Conservation (phyloP, 495 filamentous ascomycete species). For the Pseudevernia furfuracea region DNA sequence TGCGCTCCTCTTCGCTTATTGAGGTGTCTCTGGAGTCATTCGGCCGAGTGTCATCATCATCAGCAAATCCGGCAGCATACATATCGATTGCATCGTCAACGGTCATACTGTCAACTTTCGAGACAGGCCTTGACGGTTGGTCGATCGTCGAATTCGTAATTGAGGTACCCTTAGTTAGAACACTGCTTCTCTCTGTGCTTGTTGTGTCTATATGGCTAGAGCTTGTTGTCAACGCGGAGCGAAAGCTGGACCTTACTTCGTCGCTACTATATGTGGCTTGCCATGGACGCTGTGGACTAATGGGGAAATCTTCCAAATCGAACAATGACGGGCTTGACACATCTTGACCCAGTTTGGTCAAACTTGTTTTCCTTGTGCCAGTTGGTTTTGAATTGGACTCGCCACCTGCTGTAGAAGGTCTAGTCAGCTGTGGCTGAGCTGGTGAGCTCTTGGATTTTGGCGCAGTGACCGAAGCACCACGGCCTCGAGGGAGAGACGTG, state of each 20-base stretch:
- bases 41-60: constrained; percentile 43
- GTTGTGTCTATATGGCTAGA: constrained; percentile 63
- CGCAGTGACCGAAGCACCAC: constrained; percentile 9
- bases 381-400: constrained; percentile 8
- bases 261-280: constrained; percentile 34
- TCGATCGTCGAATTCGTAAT: constrained; percentile 58
- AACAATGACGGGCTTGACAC: background rate
- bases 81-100: constrained; percentile 90
- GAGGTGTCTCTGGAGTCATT: constrained; percentile 21
- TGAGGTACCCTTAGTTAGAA: constrained; percentile 72
- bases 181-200: constrained; percentile 72
- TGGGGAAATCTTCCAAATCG: constrained; percentile 20
- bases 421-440: constrained; percentile 16
- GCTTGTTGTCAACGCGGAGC: constrained; percentile 59
- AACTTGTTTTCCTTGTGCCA: constrained; percentile 10
- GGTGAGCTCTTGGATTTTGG: constrained; percentile 13
- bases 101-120: constrained; percentile 65
- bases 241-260: constrained; percentile 61
- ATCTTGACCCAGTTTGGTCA: constrained; percentile 5
- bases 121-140: constrained; percentile 44
- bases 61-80: constrained; percentile 78
- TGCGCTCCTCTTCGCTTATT: constrained; percentile 22
- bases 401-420: constrained; percentile 18
- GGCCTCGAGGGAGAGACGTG: constrained; percentile 6
- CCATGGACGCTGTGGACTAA: constrained; percentile 29